Conservation (phyloP, 163 green algal species). For the Chlorella variabilis region DNA sequence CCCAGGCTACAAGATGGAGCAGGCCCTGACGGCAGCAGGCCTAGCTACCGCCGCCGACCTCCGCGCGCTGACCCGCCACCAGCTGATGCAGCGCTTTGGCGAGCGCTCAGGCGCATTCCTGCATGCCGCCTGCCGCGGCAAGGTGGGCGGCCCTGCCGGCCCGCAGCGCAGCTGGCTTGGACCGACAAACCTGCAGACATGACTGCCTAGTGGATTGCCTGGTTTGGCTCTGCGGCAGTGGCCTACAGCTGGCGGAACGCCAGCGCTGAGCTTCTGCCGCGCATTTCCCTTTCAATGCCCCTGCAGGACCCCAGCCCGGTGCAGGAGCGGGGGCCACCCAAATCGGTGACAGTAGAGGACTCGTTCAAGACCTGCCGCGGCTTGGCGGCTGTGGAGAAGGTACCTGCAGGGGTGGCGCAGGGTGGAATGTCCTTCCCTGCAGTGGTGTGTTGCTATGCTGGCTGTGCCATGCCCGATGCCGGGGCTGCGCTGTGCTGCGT, state of each 20-base stretch:
- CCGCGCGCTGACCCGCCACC: constrained; percentile 28
- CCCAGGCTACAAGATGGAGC: constrained; percentile 64
- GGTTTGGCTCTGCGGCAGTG: background rate
- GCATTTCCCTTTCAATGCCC: too few relatives aligned
- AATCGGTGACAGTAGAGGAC: constrained; percentile 84
- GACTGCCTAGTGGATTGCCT: too few relatives aligned
- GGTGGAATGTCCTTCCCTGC: too few relatives aligned
- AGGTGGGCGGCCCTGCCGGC: too few relatives aligned
- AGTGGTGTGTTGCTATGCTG: too few relatives aligned
- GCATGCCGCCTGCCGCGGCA: constrained; percentile 50
- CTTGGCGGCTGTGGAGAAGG: constrained; percentile 38
- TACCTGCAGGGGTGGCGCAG: background rate
- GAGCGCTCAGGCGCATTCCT: constrained; percentile 55
- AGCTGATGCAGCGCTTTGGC: constrained; percentile 62
- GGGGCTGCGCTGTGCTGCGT: too few relatives aligned
- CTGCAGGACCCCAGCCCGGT: constrained; percentile 53
- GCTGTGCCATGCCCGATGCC: too few relatives aligned
- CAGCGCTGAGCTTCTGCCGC: too few relatives aligned
- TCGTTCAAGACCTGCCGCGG: constrained; percentile 70
- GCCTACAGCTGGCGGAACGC: background rate
- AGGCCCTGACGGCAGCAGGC: constrained; percentile 52
- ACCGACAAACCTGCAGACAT: too few relatives aligned
- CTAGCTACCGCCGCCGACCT: constrained; percentile 60
- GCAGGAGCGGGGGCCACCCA: constrained; percentile 56
- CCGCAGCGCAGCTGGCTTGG: too few relatives aligned